A percentile compares a stretch with the other conserved stretches of the same genome.
These are phyloP conservation scores for Fomitopsis palustris DNA, from an alignment of 1,284 basidiomycete species.

Conservation along the genomic window DNA sequence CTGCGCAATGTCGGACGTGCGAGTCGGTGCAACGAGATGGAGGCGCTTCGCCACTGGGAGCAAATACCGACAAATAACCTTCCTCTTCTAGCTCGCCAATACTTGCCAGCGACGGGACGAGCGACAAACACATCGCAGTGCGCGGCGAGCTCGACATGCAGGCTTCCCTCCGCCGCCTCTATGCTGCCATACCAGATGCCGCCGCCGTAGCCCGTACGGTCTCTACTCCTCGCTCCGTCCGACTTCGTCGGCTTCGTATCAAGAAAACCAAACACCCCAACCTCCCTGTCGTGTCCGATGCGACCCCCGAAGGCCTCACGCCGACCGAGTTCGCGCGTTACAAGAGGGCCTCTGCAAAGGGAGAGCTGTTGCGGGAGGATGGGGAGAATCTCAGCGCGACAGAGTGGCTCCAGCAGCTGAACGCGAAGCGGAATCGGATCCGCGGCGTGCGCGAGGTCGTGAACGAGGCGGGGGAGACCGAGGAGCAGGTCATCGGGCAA, in stretches of 20 bases:
- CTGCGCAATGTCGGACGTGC: not conserved
- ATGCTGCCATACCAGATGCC: slow-evolving; percentile 43
- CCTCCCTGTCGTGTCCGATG: slow-evolving; percentile 43
- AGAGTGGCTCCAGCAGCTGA: slow-evolving; percentile 55
- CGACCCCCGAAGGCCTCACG: slow-evolving; percentile 49
- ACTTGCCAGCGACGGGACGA: not conserved
- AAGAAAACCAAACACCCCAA: slow-evolving; percentile 30
- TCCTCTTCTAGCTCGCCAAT: not conserved
- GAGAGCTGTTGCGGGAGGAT: slow-evolving; percentile 41
- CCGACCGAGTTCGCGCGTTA: slow-evolving; percentile 61
- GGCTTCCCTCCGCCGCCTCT: slow-evolving; percentile 39
- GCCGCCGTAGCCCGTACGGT: slow-evolving; percentile 58
- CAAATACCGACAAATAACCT: not conserved
- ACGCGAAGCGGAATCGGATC: slow-evolving; percentile 55
- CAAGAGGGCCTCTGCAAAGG: slow-evolving; percentile 50
- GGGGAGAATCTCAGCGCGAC: slow-evolving; percentile 41
- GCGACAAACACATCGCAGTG: not conserved
- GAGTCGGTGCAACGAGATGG: not conserved
- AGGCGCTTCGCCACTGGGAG: not conserved
- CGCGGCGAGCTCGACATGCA: slow-evolving; percentile 13
- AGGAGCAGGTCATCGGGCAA: slow-evolving; percentile 66
- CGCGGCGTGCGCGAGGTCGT: slow-evolving; percentile 52
- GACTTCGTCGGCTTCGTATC: slow-evolving; percentile 60
- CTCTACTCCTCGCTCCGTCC: slow-evolving; percentile 69
- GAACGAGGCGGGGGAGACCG: slow-evolving; percentile 36